Conservation (phyloP, 2,329 filamentous ascomycete genomes). For the Polytolypa hystricis region DNA sequence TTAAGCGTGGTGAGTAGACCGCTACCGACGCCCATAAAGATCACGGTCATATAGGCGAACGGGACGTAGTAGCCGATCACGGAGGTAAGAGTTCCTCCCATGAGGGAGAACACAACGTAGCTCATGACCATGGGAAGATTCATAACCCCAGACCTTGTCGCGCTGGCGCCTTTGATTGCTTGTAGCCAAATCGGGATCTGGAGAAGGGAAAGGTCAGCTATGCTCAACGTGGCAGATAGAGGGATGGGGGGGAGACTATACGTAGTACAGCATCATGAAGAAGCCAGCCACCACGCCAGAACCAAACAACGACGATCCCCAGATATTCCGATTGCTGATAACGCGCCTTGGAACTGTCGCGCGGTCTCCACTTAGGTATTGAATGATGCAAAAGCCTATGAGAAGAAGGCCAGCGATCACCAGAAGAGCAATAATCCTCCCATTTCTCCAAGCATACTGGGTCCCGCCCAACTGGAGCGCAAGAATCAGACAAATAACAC, state of each 20-base stretch:
- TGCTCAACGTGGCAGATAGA: too few species aligned
- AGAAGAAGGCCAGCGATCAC: conserved; percentile 8
- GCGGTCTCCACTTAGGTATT: not conserved
- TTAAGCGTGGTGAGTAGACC: conserved; percentile 26
- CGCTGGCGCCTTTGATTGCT: conserved; percentile 25
- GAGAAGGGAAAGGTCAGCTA: too few species aligned
- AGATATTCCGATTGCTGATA: not conserved
- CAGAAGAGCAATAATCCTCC: conserved; percentile 13
- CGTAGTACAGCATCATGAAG: conserved; percentile 2
- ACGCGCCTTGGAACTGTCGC: not conserved
- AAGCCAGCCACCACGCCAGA: conserved; percentile 1
- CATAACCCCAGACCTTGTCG: conserved; percentile 34
- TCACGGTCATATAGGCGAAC: conserved; percentile 21
- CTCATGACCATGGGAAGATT: conserved; percentile 26
- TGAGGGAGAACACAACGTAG: conserved; percentile 28
- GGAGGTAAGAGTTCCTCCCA: conserved; percentile 29
- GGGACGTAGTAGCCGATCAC: conserved; percentile 38
- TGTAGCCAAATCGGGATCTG: conserved; percentile 31
- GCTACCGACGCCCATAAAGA: conserved; percentile 19
- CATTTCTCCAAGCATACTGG: conserved; percentile 9
- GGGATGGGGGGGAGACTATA: not conserved
- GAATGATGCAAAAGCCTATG: not conserved
- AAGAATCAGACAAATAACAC: conserved; percentile 12
- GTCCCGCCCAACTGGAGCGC: conserved; percentile 12
- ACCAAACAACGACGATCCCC: conserved; percentile 1